Base-by-base conservation (phyloP, 805 yeast genomes). In the Schwanniomyces yamadae region DNA sequence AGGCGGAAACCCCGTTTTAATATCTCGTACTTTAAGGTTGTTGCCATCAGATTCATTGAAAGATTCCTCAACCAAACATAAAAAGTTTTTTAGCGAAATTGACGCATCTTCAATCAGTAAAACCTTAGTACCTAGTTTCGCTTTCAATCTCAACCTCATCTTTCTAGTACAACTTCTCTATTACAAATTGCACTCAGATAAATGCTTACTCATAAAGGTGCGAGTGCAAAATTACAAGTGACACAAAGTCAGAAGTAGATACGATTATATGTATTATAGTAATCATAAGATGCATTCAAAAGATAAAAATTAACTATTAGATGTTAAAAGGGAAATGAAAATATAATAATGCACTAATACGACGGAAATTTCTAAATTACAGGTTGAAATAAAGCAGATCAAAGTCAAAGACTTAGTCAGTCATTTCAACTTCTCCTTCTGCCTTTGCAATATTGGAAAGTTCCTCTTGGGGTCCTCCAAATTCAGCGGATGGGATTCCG, bases 1-100 rank as follows among this genome's bases (percentile, higher is more conserved):
- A 1, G 85, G 85, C 1, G 90, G 91, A 49, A 72, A 82, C 2
- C 90, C 89, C 30, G 47, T 57, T 41, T 73, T 72, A 34, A 81
- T 53, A 8, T 42, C 36, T 4, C 23, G 14, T 3, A 56, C 38
- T 13, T 23, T 20, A 35, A 10, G 12, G 11, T 21, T 15, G 15
- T 7, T 5, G 27, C 23, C 13, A 13, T 35, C 16, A 28, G 12
- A 23, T 23, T 29, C 6, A 2, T 18, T 30, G 13, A 24, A 35
- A 17, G 29, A 27, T 12, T 28, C 26, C n/a, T 23, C 14, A n/a
- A 37, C 10, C 17, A 33, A 12, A 12, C n/a, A 11, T 16, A 31
- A 25, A 21, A 52, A 41, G 8, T 41, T 44, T 19, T 30, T 37
- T 21, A 49, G 34, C 5, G 28, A 24, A 12, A 15, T 15, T 6